Evolutionary conservation across 2,329 filamentous ascomycete species (phyloP).

Genomic region (Aspergillus aculeatus): DNA sequence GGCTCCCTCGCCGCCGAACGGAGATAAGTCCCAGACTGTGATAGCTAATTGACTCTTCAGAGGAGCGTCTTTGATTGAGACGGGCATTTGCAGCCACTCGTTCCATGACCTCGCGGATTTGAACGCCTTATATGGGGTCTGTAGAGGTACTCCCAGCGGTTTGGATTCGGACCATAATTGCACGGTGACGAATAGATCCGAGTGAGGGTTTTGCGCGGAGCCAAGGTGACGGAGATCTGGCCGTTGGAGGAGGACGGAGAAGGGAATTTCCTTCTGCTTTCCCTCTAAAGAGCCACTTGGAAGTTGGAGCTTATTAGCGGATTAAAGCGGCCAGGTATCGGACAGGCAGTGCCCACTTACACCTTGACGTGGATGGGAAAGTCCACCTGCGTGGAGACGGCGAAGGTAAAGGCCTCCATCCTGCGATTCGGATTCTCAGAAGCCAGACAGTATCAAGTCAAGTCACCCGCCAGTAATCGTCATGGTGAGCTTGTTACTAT

Average conservation of each 20-base stretch:
- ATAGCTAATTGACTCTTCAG: constrained; percentile 81
- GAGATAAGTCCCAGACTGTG: constrained; percentile 92
- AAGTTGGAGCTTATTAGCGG: constrained; percentile 8
- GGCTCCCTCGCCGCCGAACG: constrained; percentile 67
- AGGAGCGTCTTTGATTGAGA: constrained; percentile 79
- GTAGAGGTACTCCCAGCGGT: constrained; percentile 83
- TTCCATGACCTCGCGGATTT: constrained; percentile 76
- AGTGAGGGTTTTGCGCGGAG: constrained; percentile 77
- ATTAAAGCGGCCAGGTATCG: background rate
- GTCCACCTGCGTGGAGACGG: constrained; percentile 79
- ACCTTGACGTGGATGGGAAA: constrained; percentile 66
- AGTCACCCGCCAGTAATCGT: constrained; percentile 6
- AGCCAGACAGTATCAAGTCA: background rate
- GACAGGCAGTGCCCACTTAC: constrained; percentile 45
- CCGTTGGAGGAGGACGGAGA: constrained; percentile 73
- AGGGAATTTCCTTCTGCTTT: constrained; percentile 69
- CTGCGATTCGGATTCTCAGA: constrained; percentile 7
- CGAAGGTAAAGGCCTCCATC: constrained; percentile 97
- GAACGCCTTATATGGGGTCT: constrained; percentile 91
- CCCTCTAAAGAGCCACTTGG: constrained; percentile 72
- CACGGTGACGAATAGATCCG: constrained; percentile 87
- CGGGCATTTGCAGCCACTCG: constrained; percentile 88
- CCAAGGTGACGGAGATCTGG: constrained; percentile 83
- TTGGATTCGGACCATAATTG: constrained; percentile 97
- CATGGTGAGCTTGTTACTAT: constrained; percentile 11